These are phyloP conservation scores for Penicillium fuscoglaucum DNA, from an alignment of 2,329 filamentous ascomycete genomes.

Conservation along the genomic window DNA sequence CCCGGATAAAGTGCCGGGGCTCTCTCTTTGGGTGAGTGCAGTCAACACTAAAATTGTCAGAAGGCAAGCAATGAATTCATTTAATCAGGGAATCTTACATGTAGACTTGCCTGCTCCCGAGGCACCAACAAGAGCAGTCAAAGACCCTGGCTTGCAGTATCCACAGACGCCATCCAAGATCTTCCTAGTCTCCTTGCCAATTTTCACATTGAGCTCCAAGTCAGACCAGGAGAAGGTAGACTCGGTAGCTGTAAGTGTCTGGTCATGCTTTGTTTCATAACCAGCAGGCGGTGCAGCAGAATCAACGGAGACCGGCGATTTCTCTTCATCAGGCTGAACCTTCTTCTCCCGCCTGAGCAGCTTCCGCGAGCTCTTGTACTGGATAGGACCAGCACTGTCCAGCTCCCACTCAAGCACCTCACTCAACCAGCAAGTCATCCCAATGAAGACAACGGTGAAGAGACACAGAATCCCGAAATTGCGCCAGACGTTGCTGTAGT, in stretches of 20 bases:
- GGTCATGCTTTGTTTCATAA: slow-evolving; percentile 26
- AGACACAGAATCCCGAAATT: slow-evolving; percentile 75
- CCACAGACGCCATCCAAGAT: slow-evolving; percentile 67
- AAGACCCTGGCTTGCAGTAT: slow-evolving; percentile 71
- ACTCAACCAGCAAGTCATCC: slow-evolving; percentile 65
- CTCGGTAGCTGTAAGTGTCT: slow-evolving; percentile 52
- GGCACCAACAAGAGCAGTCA: slow-evolving; percentile 76
- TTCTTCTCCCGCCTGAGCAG: slow-evolving; percentile 10
- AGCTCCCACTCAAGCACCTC: slow-evolving; percentile 63
- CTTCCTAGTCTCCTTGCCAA: slow-evolving; percentile 56
- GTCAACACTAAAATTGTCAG: slow-evolving; percentile 61
- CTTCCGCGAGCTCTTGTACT: slow-evolving; percentile 62
- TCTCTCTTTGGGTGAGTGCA: slow-evolving; percentile 68
- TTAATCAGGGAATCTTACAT: slow-evolving; percentile 19
- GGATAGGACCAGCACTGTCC: slow-evolving; percentile 61
- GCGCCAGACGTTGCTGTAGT: slow-evolving; percentile 60
- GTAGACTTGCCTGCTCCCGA: slow-evolving; percentile 69
- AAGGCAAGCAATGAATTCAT: neutral
- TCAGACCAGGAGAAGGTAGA: slow-evolving; percentile 67
- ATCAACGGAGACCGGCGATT: slow-evolving; percentile 28
- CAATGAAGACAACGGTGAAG: slow-evolving; percentile 68
- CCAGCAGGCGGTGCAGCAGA: slow-evolving; percentile 21
- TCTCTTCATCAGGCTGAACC: slow-evolving; percentile 26
- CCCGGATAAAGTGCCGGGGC: slow-evolving; percentile 58
- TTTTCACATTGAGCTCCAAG: slow-evolving; percentile 66